Evolutionary conservation across 2,329 filamentous ascomycete genomes (phyloP).

Genomic region (Tympanopsis confertula): DNA sequence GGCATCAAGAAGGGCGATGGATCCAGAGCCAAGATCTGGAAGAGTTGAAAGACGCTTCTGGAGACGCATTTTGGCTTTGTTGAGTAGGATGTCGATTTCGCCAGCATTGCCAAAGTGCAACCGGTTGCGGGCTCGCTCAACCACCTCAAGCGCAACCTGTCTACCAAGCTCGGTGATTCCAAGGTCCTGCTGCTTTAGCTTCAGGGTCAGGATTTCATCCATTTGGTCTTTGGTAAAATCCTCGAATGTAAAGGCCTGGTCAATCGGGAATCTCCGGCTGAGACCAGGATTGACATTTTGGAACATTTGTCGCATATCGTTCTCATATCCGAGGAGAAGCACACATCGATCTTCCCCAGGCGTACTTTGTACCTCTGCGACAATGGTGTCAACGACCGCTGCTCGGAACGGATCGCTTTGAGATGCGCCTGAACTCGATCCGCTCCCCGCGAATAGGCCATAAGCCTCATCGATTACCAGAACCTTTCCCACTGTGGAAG

Average conservation of each 20-base stretch:
- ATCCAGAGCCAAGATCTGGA: too few relatives aligned
- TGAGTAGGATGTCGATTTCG: conserved; percentile 59
- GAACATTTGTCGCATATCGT: not conserved
- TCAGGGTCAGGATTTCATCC: conserved; percentile 45
- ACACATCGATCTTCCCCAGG: not conserved
- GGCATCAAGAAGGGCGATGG: conserved; percentile 19
- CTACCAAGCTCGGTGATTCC: conserved; percentile 36
- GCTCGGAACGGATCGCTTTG: conserved; percentile 27
- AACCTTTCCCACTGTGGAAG: conserved; percentile 37
- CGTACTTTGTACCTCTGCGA: conserved; percentile 2
- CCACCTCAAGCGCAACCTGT: conserved; percentile 42
- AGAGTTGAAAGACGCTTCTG: conserved; percentile 27
- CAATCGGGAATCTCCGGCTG: not conserved
- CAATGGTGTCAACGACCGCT: conserved; percentile 33
- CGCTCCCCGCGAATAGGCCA: conserved; percentile 22
- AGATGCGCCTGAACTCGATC: conserved; percentile 34
- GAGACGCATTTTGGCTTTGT: conserved; percentile 38
- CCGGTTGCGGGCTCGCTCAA: conserved; percentile 47
- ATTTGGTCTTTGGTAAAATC: conserved; percentile 46
- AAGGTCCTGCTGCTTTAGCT: conserved; percentile 45
- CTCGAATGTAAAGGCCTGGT: not conserved
- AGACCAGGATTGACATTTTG: not conserved
- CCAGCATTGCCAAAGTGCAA: conserved; percentile 63
- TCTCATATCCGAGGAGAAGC: not conserved
- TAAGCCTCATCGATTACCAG: conserved; percentile 51